Conservation (phyloP, 1,139 yeast species). For the Blastobotrys ciferrii region DNA sequence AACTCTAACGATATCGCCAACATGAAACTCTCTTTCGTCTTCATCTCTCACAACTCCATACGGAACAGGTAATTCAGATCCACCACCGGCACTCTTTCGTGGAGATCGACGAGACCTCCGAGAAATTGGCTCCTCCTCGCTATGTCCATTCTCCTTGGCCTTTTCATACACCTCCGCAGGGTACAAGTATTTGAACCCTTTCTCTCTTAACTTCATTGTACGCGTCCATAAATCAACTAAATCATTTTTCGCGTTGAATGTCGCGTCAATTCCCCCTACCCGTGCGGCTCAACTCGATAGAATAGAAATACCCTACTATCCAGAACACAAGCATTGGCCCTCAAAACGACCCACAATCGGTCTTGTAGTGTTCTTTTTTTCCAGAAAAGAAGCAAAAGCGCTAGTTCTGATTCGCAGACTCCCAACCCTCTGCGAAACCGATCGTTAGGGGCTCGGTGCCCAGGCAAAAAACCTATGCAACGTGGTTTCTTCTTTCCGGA, state of each 20-base stretch:
- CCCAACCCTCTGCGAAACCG: too few species aligned
- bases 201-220: conserved; percentile 1
- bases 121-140: not conserved
- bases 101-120: conserved; percentile 6
- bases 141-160: not conserved
- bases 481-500: too few species aligned
- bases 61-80: not conserved
- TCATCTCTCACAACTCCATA: conserved; percentile 19
- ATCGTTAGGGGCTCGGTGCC: too few species aligned
- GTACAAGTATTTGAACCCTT: conserved; percentile 28
- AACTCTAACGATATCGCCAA: conserved; percentile 27
- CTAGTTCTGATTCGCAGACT: too few species aligned
- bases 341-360: too few species aligned
- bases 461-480: too few species aligned
- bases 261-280: too few species aligned
- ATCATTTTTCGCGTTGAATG: not conserved
- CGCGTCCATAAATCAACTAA: not conserved
- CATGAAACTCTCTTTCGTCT: conserved; percentile 19
- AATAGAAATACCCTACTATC: too few species aligned
- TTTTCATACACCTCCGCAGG: conserved; percentile 20
- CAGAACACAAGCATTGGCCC: too few species aligned
- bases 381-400: too few species aligned
- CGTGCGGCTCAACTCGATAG: not conserved
- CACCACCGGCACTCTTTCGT: not conserved
- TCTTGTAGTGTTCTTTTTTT: too few species aligned